phyloP scores from a whole-genome alignment of 139 green algal species.

The Chloropicon primus region DNA sequence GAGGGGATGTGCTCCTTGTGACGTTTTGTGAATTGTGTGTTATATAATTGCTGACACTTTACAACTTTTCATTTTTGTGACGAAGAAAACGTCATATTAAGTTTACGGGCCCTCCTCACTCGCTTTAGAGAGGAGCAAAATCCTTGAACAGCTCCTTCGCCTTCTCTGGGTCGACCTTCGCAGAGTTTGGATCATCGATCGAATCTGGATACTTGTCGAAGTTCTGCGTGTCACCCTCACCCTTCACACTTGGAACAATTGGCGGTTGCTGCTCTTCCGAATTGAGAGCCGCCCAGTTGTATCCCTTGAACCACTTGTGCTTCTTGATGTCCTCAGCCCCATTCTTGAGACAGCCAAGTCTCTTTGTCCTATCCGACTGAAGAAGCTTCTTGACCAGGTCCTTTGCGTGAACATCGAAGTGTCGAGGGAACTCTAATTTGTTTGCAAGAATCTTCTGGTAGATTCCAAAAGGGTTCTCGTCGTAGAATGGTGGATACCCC shows the following conservation, averaged over 20 bases:
- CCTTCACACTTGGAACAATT: conserved; percentile 2
- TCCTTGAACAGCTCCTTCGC: neutral
- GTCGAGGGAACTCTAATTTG: conserved; percentile 19
- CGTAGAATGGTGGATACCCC: neutral
- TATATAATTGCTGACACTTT: too few species aligned
- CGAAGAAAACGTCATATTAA: too few species aligned
- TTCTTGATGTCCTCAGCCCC: conserved; percentile 55
- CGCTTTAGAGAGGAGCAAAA: neutral
- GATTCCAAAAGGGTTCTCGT: neutral
- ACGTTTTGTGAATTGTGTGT: too few species aligned
- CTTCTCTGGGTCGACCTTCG: conserved; percentile 5
- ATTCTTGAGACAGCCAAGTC: conserved; percentile 58
- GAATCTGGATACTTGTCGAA: conserved; percentile 14
- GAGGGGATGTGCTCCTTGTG: too few species aligned
- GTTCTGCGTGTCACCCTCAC: conserved; percentile 8
- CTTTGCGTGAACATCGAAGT: conserved; percentile 31
- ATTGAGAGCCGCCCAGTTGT: conserved; percentile 72
- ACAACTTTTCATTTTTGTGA: too few species aligned
- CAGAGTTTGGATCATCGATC: neutral
- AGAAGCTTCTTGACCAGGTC: conserved; percentile 65
- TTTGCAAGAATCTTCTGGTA: neutral
- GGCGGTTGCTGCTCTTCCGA: neutral
- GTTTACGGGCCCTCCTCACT: too few species aligned
- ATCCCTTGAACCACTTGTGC: conserved; percentile 79
- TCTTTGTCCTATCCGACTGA: conserved; percentile 41